Conservation (phyloP, 2,329 filamentous ascomycete genomes). For the Bipolaris gigantea region DNA sequence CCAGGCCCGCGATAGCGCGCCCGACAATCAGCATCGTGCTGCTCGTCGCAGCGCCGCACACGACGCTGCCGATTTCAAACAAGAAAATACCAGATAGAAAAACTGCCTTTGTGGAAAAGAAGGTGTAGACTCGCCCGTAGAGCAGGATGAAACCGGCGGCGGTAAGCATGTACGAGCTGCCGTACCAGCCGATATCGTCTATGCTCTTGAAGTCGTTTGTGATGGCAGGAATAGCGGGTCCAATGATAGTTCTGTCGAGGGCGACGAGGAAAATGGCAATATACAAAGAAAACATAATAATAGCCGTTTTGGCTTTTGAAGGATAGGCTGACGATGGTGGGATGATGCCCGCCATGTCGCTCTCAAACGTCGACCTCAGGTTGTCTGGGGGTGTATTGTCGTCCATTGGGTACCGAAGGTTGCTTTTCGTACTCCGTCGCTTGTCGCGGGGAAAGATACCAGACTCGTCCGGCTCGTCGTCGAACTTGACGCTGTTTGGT, state of each 20-base stretch:
- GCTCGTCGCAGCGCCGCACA: constrained; percentile 53
- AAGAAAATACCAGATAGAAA: constrained; percentile 54
- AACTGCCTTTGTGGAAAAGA: constrained; percentile 53
- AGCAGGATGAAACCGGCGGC: constrained; percentile 47
- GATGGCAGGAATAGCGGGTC: constrained; percentile 51
- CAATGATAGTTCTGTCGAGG: constrained; percentile 50
- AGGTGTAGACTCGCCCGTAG: constrained; percentile 52
- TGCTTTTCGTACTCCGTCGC: constrained; percentile 13
- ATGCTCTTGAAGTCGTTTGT: constrained; percentile 50
- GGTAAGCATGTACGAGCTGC: constrained; percentile 45
- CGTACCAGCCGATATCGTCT: constrained; percentile 51
- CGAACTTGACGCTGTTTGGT: constrained; percentile 6
- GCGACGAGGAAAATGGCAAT: constrained; percentile 41
- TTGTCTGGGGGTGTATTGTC: constrained; percentile 3
- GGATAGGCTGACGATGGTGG: constrained; percentile 19
- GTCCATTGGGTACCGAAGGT: constrained; percentile 12
- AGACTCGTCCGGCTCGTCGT: constrained; percentile 15
- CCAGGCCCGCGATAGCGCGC: constrained; percentile 36
- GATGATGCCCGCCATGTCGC: background rate
- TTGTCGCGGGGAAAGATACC: background rate
- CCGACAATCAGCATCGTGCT: constrained; percentile 38
- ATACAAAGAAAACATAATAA: constrained; percentile 38
- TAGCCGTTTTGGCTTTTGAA: constrained; percentile 26
- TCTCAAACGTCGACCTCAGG: background rate
- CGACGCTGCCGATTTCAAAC: constrained; percentile 55